Percentiles rank a stretch among this genome's conserved stretches.
phyloP scores from a whole-genome alignment of 768 basidiomycete species.

The Lyophyllum semitale region DNA sequence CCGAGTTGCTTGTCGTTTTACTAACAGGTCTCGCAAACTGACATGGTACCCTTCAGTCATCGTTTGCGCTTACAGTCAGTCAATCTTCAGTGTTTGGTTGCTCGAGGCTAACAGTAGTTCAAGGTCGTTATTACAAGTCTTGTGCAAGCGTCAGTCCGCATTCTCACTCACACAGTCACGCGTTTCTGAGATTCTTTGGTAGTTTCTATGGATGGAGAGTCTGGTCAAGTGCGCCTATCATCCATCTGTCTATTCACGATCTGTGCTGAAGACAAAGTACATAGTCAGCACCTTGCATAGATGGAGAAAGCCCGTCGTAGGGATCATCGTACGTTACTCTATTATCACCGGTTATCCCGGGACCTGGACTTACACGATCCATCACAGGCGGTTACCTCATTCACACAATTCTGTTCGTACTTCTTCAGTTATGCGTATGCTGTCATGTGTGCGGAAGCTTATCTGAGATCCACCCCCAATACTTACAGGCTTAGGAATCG shows the following conservation, averaged over 20 bases:
- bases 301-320: background rate
- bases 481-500: background rate
- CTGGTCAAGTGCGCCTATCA: background rate
- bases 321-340: background rate
- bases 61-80: background rate
- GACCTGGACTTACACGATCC: too few relatives aligned
- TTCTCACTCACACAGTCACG: too few relatives aligned
- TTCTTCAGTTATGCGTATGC: too few relatives aligned
- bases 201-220: background rate
- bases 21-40: background rate
- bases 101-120: background rate
- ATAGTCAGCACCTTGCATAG: background rate
- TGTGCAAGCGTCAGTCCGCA: too few relatives aligned
- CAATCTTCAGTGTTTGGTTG: background rate
- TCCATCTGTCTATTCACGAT: background rate
- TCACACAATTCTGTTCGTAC: background rate
- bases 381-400: background rate
- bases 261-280: background rate
- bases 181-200: too few relatives aligned
- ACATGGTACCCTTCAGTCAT: background rate
- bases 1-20: background rate
- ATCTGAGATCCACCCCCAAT: too few relatives aligned
- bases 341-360: too few relatives aligned
- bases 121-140: background rate
- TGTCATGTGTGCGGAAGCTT: too few relatives aligned